Conservation (phyloP, 2,329 filamentous ascomycete genomes). For the Aspergillus neoniger region DNA sequence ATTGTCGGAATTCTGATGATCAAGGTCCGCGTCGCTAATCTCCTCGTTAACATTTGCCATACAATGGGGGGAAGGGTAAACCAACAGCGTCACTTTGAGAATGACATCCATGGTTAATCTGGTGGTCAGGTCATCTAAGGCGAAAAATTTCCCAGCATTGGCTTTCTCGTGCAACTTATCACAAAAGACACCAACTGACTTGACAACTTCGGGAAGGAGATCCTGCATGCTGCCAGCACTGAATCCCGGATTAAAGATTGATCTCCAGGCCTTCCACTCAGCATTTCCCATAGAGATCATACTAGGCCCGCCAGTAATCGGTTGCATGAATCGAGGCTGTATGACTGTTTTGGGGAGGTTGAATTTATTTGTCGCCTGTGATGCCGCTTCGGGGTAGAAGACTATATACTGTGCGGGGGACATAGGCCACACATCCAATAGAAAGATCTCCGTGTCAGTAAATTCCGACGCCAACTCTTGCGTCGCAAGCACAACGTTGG, state of each 20-base stretch:
- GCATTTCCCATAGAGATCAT: slow-evolving; percentile 5
- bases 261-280: slow-evolving; percentile 10
- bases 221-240: slow-evolving; percentile 6
- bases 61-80: too few species aligned
- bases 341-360: slow-evolving; percentile 10
- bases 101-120: slow-evolving; percentile 10
- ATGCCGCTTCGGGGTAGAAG: slow-evolving; percentile 1
- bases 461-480: background rate
- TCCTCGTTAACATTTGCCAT: background rate
- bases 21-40: slow-evolving; percentile 4
- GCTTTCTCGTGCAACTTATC: slow-evolving; percentile 3
- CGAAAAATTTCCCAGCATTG: background rate
- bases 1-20: slow-evolving; percentile 6
- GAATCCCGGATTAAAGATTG: slow-evolving; percentile 11
- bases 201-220: background rate
- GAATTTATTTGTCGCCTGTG: background rate
- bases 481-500: background rate
- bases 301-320: slow-evolving; percentile 11
- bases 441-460: slow-evolving; percentile 3
- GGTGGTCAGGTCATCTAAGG: slow-evolving; percentile 6
- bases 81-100: slow-evolving; percentile 11
- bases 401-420: background rate
- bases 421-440: slow-evolving; percentile 3
- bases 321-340: background rate
- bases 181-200: slow-evolving; percentile 7